Base-by-base conservation (phyloP, 1,284 basidiomycete genomes). In the Coniophora puteana region DNA sequence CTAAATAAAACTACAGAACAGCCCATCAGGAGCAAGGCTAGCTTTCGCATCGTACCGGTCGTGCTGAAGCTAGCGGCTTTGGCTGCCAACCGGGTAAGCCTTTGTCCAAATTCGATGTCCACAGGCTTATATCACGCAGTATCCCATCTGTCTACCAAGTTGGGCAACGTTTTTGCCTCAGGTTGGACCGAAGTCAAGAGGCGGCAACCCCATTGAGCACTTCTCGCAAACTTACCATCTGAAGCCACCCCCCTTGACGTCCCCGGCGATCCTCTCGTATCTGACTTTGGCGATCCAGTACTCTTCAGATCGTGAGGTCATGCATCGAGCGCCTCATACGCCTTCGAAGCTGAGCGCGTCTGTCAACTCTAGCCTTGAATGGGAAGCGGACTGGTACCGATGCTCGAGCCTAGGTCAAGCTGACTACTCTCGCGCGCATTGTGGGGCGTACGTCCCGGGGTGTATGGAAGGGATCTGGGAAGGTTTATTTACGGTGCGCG, bases 381-480 rank as follows among this genome's bases (percentile, higher is more conserved):
- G 75, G 78, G 71, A 76, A 43, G 59, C 65, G 25, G 80, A 83
- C 47, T 85, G 83, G 78, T 66, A 69, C 23, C 66, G 81, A 21
- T 79, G 74, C 48, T 53, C 72, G 34, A 68, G 61, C 42, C 53
- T 74, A 0, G 67, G 66, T 45, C 43, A 57, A 44, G 33, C 57
- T 45, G 42, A 59, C 30, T 53, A 56, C 24, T 55, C 55, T 32
- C 58, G 54, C 23, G 42, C 59, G 7, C 51, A 71, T 18, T 65
- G 69, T 6, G 62, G 66, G 11, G 67, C 71, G 20, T 83, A 81
- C 50, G 64, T 58, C 22, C 73, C 78, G 2, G 83, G 84, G 33
- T 85, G 80, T 44, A 57, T 86, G 34, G 79, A 86, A 47, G 86
- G 85, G 5, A 63, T 78, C 12, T 89, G 85, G 85, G 85, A 89